Conservation (phyloP, 2,329 filamentous ascomycete genomes). For the Fusarium sp. region DNA sequence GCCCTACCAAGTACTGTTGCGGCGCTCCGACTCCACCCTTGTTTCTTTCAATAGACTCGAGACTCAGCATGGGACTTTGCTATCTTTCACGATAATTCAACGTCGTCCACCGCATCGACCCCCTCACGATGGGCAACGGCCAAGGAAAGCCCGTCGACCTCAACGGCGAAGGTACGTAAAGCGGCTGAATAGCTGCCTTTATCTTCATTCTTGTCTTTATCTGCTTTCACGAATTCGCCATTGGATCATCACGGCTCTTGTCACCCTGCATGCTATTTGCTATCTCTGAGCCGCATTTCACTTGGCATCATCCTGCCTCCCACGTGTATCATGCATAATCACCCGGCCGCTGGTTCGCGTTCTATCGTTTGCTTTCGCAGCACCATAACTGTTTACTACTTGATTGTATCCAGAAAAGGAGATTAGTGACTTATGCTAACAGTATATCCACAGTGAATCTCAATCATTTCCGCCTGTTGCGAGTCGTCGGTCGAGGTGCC, state of each 20-base stretch:
- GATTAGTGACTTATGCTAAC: slow-evolving; percentile 14
- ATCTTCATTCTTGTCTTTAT: background rate
- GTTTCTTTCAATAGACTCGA: slow-evolving; percentile 40
- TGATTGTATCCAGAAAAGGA: background rate
- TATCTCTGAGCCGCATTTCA: slow-evolving; percentile 34
- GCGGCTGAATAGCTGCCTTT: background rate
- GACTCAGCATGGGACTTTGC: slow-evolving; percentile 50
- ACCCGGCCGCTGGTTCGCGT: slow-evolving; percentile 10
- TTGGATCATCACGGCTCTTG: slow-evolving; percentile 16
- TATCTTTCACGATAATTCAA: slow-evolving; percentile 49
- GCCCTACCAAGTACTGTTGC: slow-evolving; percentile 41
- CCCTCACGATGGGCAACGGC: slow-evolving; percentile 83
- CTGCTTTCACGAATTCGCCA: slow-evolving; percentile 10
- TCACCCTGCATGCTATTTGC: slow-evolving; percentile 21
- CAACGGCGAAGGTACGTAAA: slow-evolving; percentile 83
- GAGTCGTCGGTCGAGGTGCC: slow-evolving; percentile 96
- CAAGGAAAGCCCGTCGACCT: slow-evolving; percentile 94
- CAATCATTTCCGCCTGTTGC: slow-evolving; percentile 94
- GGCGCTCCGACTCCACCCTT: slow-evolving; percentile 43
- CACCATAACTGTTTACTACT: background rate
- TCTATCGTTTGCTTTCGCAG: background rate
- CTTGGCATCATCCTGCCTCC: slow-evolving; percentile 41
- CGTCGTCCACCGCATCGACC: slow-evolving; percentile 45
- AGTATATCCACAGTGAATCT: slow-evolving; percentile 77
- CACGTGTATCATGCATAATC: slow-evolving; percentile 44